These are phyloP conservation scores for Colletotrichum eremochloae DNA, from an alignment of 2,329 filamentous ascomycete species.

Conservation along the genomic window DNA sequence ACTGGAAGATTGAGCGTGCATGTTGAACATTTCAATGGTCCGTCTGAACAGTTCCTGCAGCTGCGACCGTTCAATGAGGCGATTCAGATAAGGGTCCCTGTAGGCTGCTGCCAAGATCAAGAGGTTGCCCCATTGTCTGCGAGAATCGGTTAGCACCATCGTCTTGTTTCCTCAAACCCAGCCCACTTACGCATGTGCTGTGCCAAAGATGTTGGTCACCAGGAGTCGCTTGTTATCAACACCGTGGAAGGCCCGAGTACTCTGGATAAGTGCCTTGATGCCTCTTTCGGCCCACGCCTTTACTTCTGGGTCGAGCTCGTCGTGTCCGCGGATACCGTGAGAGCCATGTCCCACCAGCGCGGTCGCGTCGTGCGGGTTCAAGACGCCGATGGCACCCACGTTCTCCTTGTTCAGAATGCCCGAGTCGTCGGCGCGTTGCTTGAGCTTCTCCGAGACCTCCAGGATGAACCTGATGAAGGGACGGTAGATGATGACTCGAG, in stretches of 20 bases:
- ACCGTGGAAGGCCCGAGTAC: constrained; percentile 84
- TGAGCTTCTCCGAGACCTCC: constrained; percentile 58
- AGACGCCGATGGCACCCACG: constrained; percentile 54
- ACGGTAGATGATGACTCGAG: constrained; percentile 88
- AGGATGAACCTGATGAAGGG: constrained; percentile 76
- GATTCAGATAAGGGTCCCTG: constrained; percentile 72
- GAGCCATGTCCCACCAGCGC: constrained; percentile 9
- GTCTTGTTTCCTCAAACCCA: too few relatives aligned
- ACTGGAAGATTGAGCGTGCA: constrained; percentile 79
- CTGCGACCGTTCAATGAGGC: constrained; percentile 67
- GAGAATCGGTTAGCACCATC: constrained; percentile 9
- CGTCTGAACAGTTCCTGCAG: constrained; percentile 74
- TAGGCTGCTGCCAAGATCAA: constrained; percentile 89
- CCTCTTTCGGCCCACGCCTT: constrained; percentile 69
- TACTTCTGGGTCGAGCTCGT: constrained; percentile 37
- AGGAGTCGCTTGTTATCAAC: constrained; percentile 77
- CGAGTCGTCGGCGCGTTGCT: constrained; percentile 43
- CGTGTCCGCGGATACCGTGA: constrained; percentile 46
- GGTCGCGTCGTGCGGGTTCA: constrained; percentile 19
- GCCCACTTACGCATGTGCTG: constrained; percentile 88
- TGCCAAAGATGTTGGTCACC: constrained; percentile 96
- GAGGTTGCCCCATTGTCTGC: constrained; percentile 95
- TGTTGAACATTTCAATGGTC: constrained; percentile 82
- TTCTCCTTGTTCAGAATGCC: constrained; percentile 47
- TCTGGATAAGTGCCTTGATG: constrained; percentile 82